Percentiles rank a stretch among this genome's conserved stretches.
phyloP scores from a whole-genome alignment of 345 rosid species.

The Rhodamnia argentea region DNA sequence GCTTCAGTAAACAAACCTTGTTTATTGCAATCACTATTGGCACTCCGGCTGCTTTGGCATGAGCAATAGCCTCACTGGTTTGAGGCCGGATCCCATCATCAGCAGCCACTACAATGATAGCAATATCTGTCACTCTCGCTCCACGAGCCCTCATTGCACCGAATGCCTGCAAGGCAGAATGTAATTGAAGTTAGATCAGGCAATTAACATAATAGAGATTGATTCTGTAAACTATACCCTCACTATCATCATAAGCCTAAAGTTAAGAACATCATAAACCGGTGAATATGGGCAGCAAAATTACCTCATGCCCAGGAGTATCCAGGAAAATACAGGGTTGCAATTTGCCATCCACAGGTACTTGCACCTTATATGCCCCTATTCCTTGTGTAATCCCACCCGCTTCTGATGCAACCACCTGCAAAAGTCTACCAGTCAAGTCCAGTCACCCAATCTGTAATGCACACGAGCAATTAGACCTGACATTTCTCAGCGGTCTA shows the following conservation, averaged over 20 bases:
- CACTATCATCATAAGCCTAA: neutral
- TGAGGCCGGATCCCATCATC: slow-evolving; percentile 99
- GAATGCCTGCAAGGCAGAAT: slow-evolving; percentile 65
- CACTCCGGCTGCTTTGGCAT: slow-evolving; percentile 95
- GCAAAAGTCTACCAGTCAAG: slow-evolving; percentile 18
- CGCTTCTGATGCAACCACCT: slow-evolving; percentile 97
- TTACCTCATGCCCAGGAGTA: slow-evolving; percentile 99
- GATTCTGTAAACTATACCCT: neutral
- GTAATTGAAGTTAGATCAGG: neutral
- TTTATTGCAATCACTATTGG: slow-evolving; percentile 87
- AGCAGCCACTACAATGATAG: slow-evolving; percentile 93
- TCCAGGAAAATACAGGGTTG: slow-evolving; percentile 93
- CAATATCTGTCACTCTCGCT: slow-evolving; percentile 94
- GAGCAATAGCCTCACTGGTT: slow-evolving; percentile 97
- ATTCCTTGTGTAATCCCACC: slow-evolving; percentile 99
- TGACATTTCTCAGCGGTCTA: neutral
- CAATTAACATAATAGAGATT: neutral
- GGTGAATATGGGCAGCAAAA: neutral
- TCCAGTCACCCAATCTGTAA: slow-evolving; percentile 5
- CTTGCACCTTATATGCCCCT: slow-evolving; percentile 81
- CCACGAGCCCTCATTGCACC: slow-evolving; percentile 99
- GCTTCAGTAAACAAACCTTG: slow-evolving; percentile 39
- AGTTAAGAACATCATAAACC: neutral
- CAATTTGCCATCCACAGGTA: slow-evolving; percentile 72
- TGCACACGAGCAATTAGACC: neutral